phyloP scores from a whole-genome alignment of 495 filamentous ascomycete genomes.

The Penicillium roqueforti region DNA sequence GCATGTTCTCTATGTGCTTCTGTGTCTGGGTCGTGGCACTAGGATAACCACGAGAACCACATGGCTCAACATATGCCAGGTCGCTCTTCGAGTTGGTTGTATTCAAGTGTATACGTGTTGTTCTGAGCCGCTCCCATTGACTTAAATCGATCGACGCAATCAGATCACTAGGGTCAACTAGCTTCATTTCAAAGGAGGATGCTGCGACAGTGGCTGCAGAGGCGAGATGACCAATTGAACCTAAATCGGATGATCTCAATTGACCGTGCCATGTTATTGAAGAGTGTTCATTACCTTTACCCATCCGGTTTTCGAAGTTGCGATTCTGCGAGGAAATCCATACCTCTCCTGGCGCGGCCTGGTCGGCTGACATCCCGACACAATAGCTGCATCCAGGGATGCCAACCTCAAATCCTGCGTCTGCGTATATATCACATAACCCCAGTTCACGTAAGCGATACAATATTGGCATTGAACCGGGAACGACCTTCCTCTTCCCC shows the following conservation, averaged over 20 bases:
- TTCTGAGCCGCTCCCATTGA: background rate
- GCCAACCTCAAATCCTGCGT: slow-evolving; percentile 40
- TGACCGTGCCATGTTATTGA: background rate
- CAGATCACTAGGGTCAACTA: slow-evolving; percentile 29
- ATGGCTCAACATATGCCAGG: slow-evolving; percentile 4
- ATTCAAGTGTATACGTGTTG: background rate
- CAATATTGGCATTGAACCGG: slow-evolving; percentile 37
- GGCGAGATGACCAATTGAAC: slow-evolving; percentile 38
- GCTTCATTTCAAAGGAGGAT: slow-evolving; percentile 36
- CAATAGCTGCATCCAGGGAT: slow-evolving; percentile 46
- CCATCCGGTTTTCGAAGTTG: slow-evolving; percentile 49
- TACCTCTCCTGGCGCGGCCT: slow-evolving; percentile 34
- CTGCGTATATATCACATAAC: slow-evolving; percentile 33
- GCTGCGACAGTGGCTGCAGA: slow-evolving; percentile 43
- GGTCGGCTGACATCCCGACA: slow-evolving; percentile 43
- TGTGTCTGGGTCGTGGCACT: background rate
- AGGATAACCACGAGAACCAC: background rate
- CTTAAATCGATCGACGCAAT: slow-evolving; percentile 27
- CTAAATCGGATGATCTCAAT: slow-evolving; percentile 13
- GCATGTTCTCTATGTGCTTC: background rate
- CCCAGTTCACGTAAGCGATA: slow-evolving; percentile 31
- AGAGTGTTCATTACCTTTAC: slow-evolving; percentile 29
- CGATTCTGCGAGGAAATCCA: slow-evolving; percentile 47
- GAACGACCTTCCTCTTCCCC: slow-evolving; percentile 38
- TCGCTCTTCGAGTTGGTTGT: background rate